phyloP scores from a whole-genome alignment of 2,329 filamentous ascomycete species.

The Ophiognomonia clavigignenti-juglandacearum region DNA sequence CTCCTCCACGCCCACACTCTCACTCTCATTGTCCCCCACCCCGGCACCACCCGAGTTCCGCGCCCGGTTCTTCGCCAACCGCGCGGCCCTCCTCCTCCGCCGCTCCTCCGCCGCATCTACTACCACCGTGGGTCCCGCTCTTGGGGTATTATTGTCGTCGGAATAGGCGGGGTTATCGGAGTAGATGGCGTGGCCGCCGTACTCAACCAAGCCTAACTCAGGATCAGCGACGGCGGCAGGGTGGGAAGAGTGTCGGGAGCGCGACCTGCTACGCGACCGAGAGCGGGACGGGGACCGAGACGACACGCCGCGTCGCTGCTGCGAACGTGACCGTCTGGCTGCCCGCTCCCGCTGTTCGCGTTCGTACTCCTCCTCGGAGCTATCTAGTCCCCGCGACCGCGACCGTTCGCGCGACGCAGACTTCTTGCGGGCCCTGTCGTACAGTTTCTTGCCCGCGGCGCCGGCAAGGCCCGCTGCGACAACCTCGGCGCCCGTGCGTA shows the following conservation, averaged over 20 bases:
- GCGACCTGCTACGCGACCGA: conserved; percentile 45
- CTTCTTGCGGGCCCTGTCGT: conserved; percentile 57
- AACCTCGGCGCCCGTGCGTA: conserved; percentile 55
- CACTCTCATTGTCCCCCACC: conserved; percentile 19
- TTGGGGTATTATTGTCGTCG: not conserved
- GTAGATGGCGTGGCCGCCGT: conserved; percentile 54
- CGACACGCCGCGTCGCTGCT: conserved; percentile 17
- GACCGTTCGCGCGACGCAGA: conserved; percentile 33
- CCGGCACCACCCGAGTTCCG: conserved; percentile 20
- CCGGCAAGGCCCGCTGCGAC: conserved; percentile 56
- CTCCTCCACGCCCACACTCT: conserved; percentile 24
- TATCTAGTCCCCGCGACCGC: too few relatives aligned
- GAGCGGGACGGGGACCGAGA: conserved; percentile 16
- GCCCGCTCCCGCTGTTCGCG: conserved; percentile 33
- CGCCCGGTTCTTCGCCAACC: conserved; percentile 26
- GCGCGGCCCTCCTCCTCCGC: conserved; percentile 21
- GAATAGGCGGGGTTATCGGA: conserved; percentile 27
- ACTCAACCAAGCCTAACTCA: conserved; percentile 65
- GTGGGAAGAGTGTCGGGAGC: conserved; percentile 13
- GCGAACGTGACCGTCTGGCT: conserved; percentile 23
- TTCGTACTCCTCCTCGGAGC: conserved; percentile 24
- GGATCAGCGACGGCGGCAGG: conserved; percentile 47
- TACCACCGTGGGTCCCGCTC: conserved; percentile 8
- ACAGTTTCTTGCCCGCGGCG: conserved; percentile 56
- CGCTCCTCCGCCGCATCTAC: conserved; percentile 43